Conservation (phyloP, 75 land plant genomes). For the Picea sitchensis region DNA sequence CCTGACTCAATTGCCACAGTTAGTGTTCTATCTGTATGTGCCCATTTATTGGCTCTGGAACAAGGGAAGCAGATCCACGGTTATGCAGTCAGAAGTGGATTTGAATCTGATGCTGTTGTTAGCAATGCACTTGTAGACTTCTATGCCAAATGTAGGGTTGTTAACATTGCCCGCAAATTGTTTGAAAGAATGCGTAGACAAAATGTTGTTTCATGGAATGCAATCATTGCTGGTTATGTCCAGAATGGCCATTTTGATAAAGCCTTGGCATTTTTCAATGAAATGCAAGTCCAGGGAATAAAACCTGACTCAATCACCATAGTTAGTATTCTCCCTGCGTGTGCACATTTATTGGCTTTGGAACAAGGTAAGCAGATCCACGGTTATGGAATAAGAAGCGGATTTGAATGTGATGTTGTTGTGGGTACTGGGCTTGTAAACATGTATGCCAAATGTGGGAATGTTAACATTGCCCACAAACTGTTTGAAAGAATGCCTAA, state of each 20-base stretch:
- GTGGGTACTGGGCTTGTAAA: slow-evolving; percentile 17
- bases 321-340: slow-evolving; percentile 4
- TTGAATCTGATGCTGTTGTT: slow-evolving; percentile 32
- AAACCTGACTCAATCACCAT: slow-evolving; percentile 53
- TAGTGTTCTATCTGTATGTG: slow-evolving; percentile 22
- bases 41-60: slow-evolving; percentile 11
- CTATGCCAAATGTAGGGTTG: slow-evolving; percentile 65
- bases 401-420: slow-evolving; percentile 1
- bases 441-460: slow-evolving; percentile 35
- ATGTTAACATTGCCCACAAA: slow-evolving; percentile 14
- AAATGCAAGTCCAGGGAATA: slow-evolving; percentile 46
- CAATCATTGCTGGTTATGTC: slow-evolving; percentile 70
- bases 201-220: slow-evolving; percentile 78
- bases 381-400: neutral
- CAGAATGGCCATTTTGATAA: slow-evolving; percentile 56
- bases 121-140: slow-evolving; percentile 58
- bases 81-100: too few relatives aligned
- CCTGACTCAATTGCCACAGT: slow-evolving; percentile 28
- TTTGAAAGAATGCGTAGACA: slow-evolving; percentile 43
- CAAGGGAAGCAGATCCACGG: neutral
- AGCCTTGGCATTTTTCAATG: slow-evolving; percentile 45
- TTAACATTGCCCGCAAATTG: slow-evolving; percentile 38
- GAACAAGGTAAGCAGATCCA: slow-evolving; percentile 5
- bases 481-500: neutral
- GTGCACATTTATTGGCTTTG: neutral